Conservation (phyloP, 2,329 filamentous ascomycete genomes). For the Pseudocercospora macadamiae region DNA sequence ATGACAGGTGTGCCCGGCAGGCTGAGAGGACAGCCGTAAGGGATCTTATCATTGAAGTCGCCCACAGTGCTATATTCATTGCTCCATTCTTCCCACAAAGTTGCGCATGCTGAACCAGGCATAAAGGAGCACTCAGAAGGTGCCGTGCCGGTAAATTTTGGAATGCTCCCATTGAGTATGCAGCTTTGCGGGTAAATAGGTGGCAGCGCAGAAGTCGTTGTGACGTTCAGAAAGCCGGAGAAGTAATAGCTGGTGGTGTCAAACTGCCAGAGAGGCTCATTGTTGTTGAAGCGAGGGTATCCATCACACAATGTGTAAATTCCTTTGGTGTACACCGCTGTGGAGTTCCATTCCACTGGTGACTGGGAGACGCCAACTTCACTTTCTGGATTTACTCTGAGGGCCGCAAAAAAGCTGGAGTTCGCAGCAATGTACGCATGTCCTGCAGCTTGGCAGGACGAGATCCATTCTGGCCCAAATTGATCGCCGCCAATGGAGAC, state of each 20-base stretch:
- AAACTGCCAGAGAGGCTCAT: background rate
- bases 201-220: background rate
- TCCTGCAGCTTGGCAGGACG: background rate
- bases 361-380: background rate
- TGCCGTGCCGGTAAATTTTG: background rate
- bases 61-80: background rate
- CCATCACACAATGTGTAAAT: slow-evolving; percentile 28
- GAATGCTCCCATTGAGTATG: background rate
- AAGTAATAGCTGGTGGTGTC: background rate
- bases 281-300: slow-evolving; percentile 17
- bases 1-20: background rate
- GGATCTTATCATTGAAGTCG: background rate
- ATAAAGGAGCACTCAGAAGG: background rate
- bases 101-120: background rate
- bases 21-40: background rate
- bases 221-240: background rate
- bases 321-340: background rate
- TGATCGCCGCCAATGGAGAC: background rate
- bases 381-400: background rate
- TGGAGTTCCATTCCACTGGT: background rate
- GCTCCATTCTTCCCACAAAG: background rate
- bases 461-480: background rate
- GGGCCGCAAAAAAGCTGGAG: background rate
- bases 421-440: background rate
- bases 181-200: background rate